phyloP scores from a whole-genome alignment of 2,329 filamentous ascomycete genomes.

The Trichoderma asperellum region DNA sequence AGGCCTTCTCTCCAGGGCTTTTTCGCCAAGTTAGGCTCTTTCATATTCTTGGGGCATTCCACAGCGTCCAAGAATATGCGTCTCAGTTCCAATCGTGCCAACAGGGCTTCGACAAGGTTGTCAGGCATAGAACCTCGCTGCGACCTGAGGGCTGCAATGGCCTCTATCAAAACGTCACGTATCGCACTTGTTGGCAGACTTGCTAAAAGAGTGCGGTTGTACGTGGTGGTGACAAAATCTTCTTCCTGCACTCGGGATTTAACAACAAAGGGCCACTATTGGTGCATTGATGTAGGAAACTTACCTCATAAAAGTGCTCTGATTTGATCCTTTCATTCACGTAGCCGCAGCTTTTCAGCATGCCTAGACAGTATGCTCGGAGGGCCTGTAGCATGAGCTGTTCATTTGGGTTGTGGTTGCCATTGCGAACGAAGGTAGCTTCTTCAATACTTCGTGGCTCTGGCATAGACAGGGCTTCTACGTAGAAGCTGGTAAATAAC shows the following conservation, averaged over 20 bases:
- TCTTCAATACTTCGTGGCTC: constrained; percentile 66
- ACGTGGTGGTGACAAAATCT: constrained; percentile 93
- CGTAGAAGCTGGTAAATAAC: constrained; percentile 87
- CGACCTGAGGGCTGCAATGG: constrained; percentile 55
- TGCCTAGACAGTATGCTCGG: constrained; percentile 80
- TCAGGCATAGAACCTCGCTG: constrained; percentile 45
- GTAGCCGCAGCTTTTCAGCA: constrained; percentile 81
- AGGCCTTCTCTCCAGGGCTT: constrained; percentile 57
- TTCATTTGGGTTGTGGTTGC: constrained; percentile 35
- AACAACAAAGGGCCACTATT: constrained; percentile 16
- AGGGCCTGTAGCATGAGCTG: constrained; percentile 66
- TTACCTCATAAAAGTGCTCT: constrained; percentile 90
- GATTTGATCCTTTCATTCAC: constrained; percentile 76
- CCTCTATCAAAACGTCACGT: constrained; percentile 56
- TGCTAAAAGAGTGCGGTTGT: constrained; percentile 76
- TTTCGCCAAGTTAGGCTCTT: constrained; percentile 51
- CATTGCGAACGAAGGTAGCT: constrained; percentile 61
- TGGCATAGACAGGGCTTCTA: constrained; percentile 80
- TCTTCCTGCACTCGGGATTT: constrained; percentile 67
- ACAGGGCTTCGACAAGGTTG: constrained; percentile 59
- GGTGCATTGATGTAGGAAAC: not conserved
- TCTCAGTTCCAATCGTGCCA: constrained; percentile 68
- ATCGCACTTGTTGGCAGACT: constrained; percentile 63
- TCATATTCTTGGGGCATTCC: constrained; percentile 52
- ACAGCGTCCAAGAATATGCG: constrained; percentile 62